Evolutionary conservation across 345 rosid genomes (phyloP).

Genomic region (Odontarrhena argentea): DNA sequence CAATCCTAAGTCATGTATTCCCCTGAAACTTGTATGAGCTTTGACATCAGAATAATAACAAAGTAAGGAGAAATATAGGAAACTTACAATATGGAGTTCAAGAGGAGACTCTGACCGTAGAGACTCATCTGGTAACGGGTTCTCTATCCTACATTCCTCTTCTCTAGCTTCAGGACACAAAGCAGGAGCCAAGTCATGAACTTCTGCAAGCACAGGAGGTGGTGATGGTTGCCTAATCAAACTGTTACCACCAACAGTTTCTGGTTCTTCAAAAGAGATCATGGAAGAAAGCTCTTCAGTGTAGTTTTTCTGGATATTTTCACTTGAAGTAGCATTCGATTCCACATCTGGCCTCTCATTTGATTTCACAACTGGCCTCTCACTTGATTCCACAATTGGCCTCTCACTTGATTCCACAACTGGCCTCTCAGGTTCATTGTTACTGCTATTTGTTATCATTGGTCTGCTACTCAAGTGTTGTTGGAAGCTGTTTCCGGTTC

Average conservation of each 20-base stretch:
- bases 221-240: conserved; percentile 90
- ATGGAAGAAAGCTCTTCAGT: conserved; percentile 64
- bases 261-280: conserved; percentile 89
- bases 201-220: conserved; percentile 92
- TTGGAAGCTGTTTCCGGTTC: conserved; percentile 50
- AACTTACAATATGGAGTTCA: conserved; percentile 89
- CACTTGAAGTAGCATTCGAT: conserved; percentile 38
- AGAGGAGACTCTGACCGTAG: conserved; percentile 70
- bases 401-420: too few species aligned
- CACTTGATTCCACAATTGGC: conserved; percentile 48
- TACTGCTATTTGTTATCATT: conserved; percentile 42
- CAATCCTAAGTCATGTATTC: neutral
- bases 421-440: conserved; percentile 53
- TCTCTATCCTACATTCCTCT: conserved; percentile 51
- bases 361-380: conserved; percentile 47
- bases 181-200: conserved; percentile 71
- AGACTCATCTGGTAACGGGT: conserved; percentile 54
- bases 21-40: conserved; percentile 1
- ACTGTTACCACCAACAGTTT: conserved; percentile 46
- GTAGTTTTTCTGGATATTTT: conserved; percentile 42
- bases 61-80: conserved; percentile 8
- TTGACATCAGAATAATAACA: conserved; percentile 22
- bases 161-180: conserved; percentile 54
- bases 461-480: conserved; percentile 47
- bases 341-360: conserved; percentile 47